Percentiles rank a stretch among this genome's conserved stretches.
These are phyloP conservation scores for Iris pallida DNA, from an alignment of 116 monocot species.

Conservation along the genomic window DNA sequence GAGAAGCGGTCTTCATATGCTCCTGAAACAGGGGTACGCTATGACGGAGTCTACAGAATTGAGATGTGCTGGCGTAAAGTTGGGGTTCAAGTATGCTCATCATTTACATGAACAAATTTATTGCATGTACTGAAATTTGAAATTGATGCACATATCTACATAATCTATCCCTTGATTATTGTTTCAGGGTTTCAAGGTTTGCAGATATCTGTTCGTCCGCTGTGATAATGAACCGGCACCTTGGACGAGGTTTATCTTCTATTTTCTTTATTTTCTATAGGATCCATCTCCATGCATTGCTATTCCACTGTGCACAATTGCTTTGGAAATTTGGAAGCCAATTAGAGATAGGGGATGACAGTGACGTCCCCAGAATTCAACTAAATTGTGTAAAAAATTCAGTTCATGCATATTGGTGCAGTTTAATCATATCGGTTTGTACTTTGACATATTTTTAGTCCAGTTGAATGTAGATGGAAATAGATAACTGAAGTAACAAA, in stretches of 20 bases:
- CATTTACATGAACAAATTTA: not conserved
- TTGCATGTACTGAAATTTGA: not conserved
- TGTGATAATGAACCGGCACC: conserved; percentile 60
- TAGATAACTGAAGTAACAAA: too few species aligned
- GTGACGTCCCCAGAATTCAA: too few species aligned
- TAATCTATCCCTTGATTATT: not conserved
- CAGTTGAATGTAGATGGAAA: too few species aligned
- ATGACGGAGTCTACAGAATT: conserved; percentile 83
- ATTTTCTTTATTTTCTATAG: not conserved
- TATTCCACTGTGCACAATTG: not conserved
- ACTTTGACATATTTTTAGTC: too few species aligned
- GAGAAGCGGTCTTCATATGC: conserved; percentile 85
- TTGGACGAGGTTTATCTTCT: conserved; percentile 43
- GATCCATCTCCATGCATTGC: not conserved
- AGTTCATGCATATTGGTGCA: too few species aligned
- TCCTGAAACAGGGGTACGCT: conserved; percentile 67
- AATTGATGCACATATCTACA: not conserved
- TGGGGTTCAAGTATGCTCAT: conserved; percentile 46
- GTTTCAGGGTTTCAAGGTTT: conserved; percentile 48
- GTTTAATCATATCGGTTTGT: too few species aligned
- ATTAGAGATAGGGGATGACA: too few species aligned
- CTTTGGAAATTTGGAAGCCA: not conserved
- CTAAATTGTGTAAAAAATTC: too few species aligned
- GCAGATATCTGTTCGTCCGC: conserved; percentile 57
- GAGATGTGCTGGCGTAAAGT: conserved; percentile 84